Base-by-base conservation (phyloP, 345 rosid genomes). In the Rhizophora mangle region DNA sequence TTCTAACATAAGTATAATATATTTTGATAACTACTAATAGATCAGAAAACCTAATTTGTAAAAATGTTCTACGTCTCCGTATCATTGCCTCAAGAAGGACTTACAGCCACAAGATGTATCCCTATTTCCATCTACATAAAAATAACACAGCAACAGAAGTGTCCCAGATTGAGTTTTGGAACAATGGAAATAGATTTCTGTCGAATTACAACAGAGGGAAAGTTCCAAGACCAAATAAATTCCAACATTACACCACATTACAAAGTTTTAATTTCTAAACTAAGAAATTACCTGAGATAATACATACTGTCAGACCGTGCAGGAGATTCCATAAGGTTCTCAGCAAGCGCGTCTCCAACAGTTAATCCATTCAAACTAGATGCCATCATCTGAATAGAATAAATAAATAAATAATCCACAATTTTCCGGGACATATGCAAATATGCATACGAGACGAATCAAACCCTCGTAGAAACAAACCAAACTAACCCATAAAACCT, bases 361-460 rank as follows among this genome's bases (percentile, higher is more conserved):
- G 94, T 90, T 29, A 95, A 73, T 79, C 97, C 98, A 72, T 89
- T 89, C 82, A 92, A 86, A 80, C 99, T 95, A 65, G 89, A 95
- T 10, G 99, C 99, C 98, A 96, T 92, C 65, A 92, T 90, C 99
- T 96, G 82, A 69, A 56, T 13, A 16, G 37, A 27, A 69, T 4
- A 46, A 58, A 21, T 4, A 60, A 39, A 29, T 6, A 9, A 46
- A 64, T 8, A 6, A n/a, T 9, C 29, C 29, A 57, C 60, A 34
- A 61, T 8, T 32, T 47, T 8, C 34, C 31, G 47, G 32, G 16
- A 46, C 21, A 34, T 47, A 43, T 16, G 37, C 58, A 63, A 71
- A 22, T n/a, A 58, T 27, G 13, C 2, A 27, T 19, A 19, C 26
- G 22, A 49, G 16, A 61, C 60, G 1, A 24, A 56, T 56, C 31